Evolutionary conservation across 1,284 basidiomycete genomes (phyloP).

Genomic region (Puccinia sorghi): DNA sequence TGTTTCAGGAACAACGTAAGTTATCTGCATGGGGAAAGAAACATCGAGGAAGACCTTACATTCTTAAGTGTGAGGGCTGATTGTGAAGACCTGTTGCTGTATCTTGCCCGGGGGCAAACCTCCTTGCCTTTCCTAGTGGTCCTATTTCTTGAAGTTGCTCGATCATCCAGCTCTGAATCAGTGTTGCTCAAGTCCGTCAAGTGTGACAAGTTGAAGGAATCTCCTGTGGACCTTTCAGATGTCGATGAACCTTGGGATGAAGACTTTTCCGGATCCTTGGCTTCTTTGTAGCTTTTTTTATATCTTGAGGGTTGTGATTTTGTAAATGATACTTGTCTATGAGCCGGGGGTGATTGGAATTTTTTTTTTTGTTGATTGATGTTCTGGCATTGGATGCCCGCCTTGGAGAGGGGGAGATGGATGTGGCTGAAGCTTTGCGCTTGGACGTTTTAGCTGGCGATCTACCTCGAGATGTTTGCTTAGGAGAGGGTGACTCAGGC

Average conservation of each 20-base stretch:
- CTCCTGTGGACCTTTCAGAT: background rate
- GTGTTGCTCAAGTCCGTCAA: background rate
- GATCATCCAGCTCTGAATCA: background rate
- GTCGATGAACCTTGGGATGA: background rate
- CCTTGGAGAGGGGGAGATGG: background rate
- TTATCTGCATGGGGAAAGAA: background rate
- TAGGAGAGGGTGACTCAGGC: constrained; percentile 1
- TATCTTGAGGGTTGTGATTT: constrained; percentile 9
- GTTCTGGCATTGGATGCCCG: too few species aligned
- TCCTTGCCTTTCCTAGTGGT: background rate
- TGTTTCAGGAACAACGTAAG: background rate
- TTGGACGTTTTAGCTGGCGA: background rate
- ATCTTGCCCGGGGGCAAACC: background rate
- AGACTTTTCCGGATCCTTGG: background rate
- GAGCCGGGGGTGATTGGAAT: background rate
- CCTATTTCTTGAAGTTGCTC: background rate
- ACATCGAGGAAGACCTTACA: background rate
- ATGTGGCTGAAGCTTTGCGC: background rate
- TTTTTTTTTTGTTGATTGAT: background rate
- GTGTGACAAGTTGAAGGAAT: background rate
- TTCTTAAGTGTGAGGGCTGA: background rate
- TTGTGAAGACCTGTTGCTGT: background rate
- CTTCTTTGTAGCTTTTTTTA: background rate
- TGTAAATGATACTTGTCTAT: background rate
- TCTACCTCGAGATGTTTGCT: background rate